Percentiles rank a stretch among this genome's conserved stretches.
Conservation (phyloP, 768 basidiomycete genomes). For the Crepidotus variabilis region DNA sequence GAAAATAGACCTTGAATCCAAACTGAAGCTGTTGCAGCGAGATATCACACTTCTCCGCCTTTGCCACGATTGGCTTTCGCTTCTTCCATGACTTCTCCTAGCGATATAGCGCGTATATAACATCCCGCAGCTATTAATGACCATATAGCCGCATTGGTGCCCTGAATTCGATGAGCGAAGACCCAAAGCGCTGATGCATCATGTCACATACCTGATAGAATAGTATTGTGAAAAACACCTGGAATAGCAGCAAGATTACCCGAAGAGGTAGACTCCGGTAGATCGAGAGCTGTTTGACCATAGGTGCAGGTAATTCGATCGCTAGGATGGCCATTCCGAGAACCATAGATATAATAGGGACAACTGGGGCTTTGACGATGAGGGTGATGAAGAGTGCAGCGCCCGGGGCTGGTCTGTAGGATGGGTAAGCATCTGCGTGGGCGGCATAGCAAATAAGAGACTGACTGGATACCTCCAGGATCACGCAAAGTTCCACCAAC, state of each 20-base stretch:
- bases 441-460: conserved; percentile 12
- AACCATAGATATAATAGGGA: conserved; percentile 67
- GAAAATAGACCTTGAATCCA: conserved; percentile 10
- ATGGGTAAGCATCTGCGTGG: neutral
- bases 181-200: neutral
- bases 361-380: conserved; percentile 74
- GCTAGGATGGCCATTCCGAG: conserved; percentile 56
- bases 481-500: conserved; percentile 74
- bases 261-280: conserved; percentile 65
- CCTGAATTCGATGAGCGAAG: conserved; percentile 40
- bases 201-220: conserved; percentile 66
- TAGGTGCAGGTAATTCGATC: conserved; percentile 70
- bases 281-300: conserved; percentile 48
- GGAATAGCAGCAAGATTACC: conserved; percentile 60
- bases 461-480: conserved; percentile 79
- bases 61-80: conserved; percentile 61
- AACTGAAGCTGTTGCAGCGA: conserved; percentile 7
- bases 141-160: conserved; percentile 80
- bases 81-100: conserved; percentile 68
- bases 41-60: conserved; percentile 48
- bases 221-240: conserved; percentile 58
- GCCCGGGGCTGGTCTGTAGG: conserved; percentile 52
- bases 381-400: conserved; percentile 62
- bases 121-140: conserved; percentile 67
- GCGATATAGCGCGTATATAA: conserved; percentile 61